phyloP scores from a whole-genome alignment of 164 flowering plant genomes.

The Dillenia turbinata region DNA sequence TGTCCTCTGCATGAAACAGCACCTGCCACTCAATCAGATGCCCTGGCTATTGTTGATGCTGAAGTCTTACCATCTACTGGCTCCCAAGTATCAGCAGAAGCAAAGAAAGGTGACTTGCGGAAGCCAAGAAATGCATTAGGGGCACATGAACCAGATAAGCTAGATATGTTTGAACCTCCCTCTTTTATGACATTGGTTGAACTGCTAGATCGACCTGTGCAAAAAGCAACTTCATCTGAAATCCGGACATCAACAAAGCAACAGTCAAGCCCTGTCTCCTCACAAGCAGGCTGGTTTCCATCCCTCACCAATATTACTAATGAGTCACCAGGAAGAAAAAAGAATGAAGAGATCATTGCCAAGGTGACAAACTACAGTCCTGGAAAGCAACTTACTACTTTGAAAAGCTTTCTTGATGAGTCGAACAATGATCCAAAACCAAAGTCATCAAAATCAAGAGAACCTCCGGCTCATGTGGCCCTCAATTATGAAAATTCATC shows the following conservation, averaged over 20 bases:
- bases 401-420: constrained; percentile 62
- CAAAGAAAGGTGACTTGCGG: constrained; percentile 8
- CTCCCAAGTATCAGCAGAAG: constrained; percentile 15
- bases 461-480: constrained; percentile 7
- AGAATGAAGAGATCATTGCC: constrained; percentile 67
- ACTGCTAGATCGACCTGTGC: constrained; percentile 5
- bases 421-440: constrained; percentile 33
- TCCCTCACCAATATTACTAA: constrained; percentile 33
- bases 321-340: constrained; percentile 61
- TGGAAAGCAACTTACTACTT: constrained; percentile 46
- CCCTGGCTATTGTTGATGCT: constrained; percentile 18
- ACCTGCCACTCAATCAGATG: constrained; percentile 39
- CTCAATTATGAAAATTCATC: constrained; percentile 17
- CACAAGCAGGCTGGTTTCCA: constrained; percentile 56
- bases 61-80: constrained; percentile 19
- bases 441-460: constrained; percentile 22
- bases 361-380: constrained; percentile 68
- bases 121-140: constrained; percentile 9
- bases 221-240: constrained; percentile 23
- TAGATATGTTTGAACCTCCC: constrained; percentile 53
- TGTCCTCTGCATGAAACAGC: constrained; percentile 25
- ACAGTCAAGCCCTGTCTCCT: constrained; percentile 21
- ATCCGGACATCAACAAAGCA: constrained; percentile 27
- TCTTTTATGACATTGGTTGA: constrained; percentile 64
- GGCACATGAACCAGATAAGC: constrained; percentile 17